Conservation (phyloP, 192 early-diverging fungal species). For the Mortierella antarctica region DNA sequence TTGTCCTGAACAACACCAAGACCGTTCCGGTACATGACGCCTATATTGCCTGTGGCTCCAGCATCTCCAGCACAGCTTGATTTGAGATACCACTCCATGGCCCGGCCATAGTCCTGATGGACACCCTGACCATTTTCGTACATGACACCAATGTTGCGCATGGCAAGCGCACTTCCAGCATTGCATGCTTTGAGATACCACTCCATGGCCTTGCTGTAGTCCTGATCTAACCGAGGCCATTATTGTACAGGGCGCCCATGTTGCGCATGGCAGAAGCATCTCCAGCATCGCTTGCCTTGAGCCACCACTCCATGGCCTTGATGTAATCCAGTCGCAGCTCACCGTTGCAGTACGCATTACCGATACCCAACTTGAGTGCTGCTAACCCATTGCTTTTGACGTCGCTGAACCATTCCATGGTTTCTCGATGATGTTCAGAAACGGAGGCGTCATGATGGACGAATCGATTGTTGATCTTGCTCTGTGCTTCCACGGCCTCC, state of each 20-base stretch:
- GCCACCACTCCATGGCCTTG: slow-evolving; percentile 37
- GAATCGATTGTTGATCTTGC: too few species aligned
- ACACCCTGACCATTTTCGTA: not conserved
- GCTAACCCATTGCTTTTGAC: too few species aligned
- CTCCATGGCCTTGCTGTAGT: not conserved
- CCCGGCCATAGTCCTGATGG: not conserved
- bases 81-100: slow-evolving; percentile 2
- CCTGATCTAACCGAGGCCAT: not conserved
- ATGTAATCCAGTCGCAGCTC: slow-evolving; percentile 2
- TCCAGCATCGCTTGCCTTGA: slow-evolving; percentile 38
- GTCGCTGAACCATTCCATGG: too few species aligned
- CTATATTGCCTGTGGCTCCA: not conserved
- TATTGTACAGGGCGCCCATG: not conserved
- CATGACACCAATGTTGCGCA: not conserved
- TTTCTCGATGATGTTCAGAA: too few species aligned
- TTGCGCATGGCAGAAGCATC: slow-evolving; percentile 5
- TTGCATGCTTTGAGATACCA: not conserved
- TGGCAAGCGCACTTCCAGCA: not conserved
- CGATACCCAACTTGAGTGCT: too few species aligned
- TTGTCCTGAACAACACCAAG: not conserved
- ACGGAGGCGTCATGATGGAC: too few species aligned
- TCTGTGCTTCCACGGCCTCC: too few species aligned
- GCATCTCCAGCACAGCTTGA: not conserved
- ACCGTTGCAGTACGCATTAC: too few species aligned
- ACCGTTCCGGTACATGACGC: not conserved